These are phyloP conservation scores for Linum lewisii DNA, from an alignment of 345 rosid species.

Conservation along the genomic window DNA sequence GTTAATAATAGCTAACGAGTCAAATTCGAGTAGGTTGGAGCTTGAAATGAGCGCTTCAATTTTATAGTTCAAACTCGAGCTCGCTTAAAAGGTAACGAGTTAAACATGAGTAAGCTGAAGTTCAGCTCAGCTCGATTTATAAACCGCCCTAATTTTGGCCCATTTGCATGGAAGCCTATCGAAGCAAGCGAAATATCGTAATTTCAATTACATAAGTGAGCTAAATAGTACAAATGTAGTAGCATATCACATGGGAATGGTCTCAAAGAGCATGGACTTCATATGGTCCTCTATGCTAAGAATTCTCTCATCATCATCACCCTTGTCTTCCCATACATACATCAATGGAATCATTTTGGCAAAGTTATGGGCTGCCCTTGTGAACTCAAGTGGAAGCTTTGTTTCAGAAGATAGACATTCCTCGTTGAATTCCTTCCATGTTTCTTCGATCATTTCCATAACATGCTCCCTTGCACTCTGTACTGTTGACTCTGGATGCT, in stretches of 20 bases:
- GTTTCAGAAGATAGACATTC: background rate
- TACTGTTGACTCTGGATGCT: background rate
- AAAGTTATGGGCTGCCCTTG: background rate
- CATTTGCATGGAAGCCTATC: too few species aligned
- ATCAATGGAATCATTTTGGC: slow-evolving; percentile 1
- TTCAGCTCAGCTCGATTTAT: too few species aligned
- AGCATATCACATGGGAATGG: background rate
- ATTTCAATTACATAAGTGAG: too few species aligned
- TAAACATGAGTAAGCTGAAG: too few species aligned
- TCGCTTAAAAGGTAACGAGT: too few species aligned
- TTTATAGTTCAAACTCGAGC: too few species aligned
- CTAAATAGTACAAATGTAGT: too few species aligned
- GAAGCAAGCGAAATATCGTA: too few species aligned
- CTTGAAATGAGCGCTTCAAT: too few species aligned
- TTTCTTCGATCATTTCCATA: background rate
- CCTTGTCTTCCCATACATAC: background rate
- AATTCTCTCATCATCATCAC: background rate
- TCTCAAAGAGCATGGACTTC: background rate
- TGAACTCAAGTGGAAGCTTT: background rate
- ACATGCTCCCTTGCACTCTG: background rate
- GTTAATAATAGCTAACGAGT: too few species aligned
- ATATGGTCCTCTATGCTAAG: slow-evolving; percentile 1
- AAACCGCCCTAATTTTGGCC: too few species aligned
- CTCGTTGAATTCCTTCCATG: slow-evolving; percentile 4
- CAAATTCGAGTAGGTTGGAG: too few species aligned